Conservation (phyloP, 495 filamentous ascomycete genomes). For the Hyphodiscus hymeniophilus region DNA sequence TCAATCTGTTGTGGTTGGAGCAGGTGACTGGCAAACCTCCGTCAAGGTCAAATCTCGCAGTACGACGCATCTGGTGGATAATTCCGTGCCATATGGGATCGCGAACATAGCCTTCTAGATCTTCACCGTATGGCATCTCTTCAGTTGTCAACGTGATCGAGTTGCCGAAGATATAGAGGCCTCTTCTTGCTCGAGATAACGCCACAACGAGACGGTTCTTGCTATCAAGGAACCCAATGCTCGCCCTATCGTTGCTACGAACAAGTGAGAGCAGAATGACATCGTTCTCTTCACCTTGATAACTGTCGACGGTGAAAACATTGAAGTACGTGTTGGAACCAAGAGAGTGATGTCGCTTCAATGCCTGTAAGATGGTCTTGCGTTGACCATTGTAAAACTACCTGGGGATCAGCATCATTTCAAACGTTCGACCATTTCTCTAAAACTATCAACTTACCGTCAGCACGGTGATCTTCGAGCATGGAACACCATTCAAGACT, state of each 20-base stretch:
- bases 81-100: slow-evolving; percentile 28
- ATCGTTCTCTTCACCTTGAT: slow-evolving; percentile 92
- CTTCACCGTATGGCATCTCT: slow-evolving; percentile 1
- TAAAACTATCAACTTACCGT: slow-evolving; percentile 32
- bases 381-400: slow-evolving; percentile 82
- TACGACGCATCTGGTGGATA: background rate
- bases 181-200: slow-evolving; percentile 74
- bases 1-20: slow-evolving; percentile 25
- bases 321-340: slow-evolving; percentile 41
- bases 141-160: slow-evolving; percentile 5
- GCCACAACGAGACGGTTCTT: slow-evolving; percentile 82
- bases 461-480: slow-evolving; percentile 66
- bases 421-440: background rate
- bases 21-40: slow-evolving; percentile 28
- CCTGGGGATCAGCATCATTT: slow-evolving; percentile 2
- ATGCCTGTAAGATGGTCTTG: slow-evolving; percentile 46
- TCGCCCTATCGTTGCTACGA: slow-evolving; percentile 48
- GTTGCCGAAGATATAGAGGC: slow-evolving; percentile 87
- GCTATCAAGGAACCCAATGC: slow-evolving; percentile 64
- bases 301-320: slow-evolving; percentile 82
- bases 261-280: slow-evolving; percentile 80
- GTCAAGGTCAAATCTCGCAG: slow-evolving; percentile 6
- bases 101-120: slow-evolving; percentile 1
- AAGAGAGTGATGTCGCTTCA: slow-evolving; percentile 45
- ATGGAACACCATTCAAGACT: slow-evolving; percentile 50